Evolutionary conservation across 176 grass and related monocot genomes (phyloP).

Genomic region (Aegilops tauschii): DNA sequence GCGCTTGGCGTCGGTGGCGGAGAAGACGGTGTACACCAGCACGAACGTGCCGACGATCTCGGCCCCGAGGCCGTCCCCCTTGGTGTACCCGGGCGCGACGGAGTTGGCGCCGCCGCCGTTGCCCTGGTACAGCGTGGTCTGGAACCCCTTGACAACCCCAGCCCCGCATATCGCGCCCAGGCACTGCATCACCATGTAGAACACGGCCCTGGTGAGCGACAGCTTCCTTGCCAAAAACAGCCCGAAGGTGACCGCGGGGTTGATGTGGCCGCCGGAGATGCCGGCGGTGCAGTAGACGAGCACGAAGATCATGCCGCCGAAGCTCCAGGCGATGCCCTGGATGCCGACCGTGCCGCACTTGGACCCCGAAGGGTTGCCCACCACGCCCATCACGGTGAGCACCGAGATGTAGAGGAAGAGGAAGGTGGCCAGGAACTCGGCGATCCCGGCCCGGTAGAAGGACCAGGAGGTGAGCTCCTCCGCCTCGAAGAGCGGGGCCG

Average conservation of each 20-base stretch:
- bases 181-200: slow-evolving; percentile 92
- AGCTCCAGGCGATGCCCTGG: slow-evolving; percentile 88
- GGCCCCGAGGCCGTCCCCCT: slow-evolving; percentile 62
- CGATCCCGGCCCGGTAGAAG: slow-evolving; percentile 87
- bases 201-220: slow-evolving; percentile 57
- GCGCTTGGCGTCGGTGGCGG: slow-evolving; percentile 85
- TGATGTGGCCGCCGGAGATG: slow-evolving; percentile 91
- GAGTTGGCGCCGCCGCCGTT: slow-evolving; percentile 71
- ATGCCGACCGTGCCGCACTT: slow-evolving; percentile 83
- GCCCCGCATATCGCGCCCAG: slow-evolving; percentile 87
- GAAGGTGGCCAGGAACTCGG: slow-evolving; percentile 91
- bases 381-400: slow-evolving; percentile 73
- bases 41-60: slow-evolving; percentile 88
- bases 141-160: slow-evolving; percentile 72
- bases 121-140: slow-evolving; percentile 46
- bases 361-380: slow-evolving; percentile 18
- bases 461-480: slow-evolving; percentile 82
- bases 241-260: slow-evolving; percentile 88
- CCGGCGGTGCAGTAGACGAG: slow-evolving; percentile 95
- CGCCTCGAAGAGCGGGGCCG: slow-evolving; percentile 73
- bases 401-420: slow-evolving; percentile 86
- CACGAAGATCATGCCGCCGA: slow-evolving; percentile 92
- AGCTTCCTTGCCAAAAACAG: slow-evolving; percentile 79
- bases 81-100: slow-evolving; percentile 58
- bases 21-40: slow-evolving; percentile 87